Percentiles rank a stretch among this genome's conserved stretches.
phyloP scores from a whole-genome alignment of 805 yeast genomes.

The Hanseniaspora occidentalis region DNA sequence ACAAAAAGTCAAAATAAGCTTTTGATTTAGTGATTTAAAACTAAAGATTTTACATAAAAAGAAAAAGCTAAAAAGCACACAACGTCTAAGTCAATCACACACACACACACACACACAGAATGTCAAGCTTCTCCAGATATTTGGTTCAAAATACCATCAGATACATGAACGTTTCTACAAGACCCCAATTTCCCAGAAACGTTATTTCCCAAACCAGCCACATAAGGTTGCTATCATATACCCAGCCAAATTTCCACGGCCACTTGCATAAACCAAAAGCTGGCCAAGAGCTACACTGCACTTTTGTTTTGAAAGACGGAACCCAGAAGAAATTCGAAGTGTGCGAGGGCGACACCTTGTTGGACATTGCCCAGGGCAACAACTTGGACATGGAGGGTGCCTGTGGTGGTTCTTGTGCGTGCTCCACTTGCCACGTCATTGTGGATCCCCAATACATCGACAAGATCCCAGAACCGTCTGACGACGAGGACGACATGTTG shows the following conservation, averaged over 20 bases:
- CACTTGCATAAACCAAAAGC: conserved; percentile 83
- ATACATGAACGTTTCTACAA: no score
- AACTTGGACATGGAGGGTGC: conserved; percentile 96
- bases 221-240: not conserved
- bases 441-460: conserved; percentile 94
- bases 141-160: no score
- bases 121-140: no score
- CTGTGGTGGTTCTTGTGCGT: conserved; percentile 98
- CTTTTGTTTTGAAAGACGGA: conserved; percentile 89
- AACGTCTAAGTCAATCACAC: no score
- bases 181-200: no score
- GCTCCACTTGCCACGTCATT: conserved; percentile 94
- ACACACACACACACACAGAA: no score
- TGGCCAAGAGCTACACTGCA: conserved; percentile 81
- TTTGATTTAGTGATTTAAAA: no score
- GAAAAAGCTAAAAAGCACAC: no score
- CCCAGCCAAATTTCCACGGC: conserved; percentile 40
- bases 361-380: conserved; percentile 91
- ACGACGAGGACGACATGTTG: conserved; percentile 96
- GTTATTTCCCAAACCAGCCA: no score
- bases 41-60: no score
- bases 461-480: conserved; percentile 84
- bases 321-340: conserved; percentile 71
- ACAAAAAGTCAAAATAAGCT: no score
- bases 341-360: conserved; percentile 79